Evolutionary conservation across 2,329 filamentous ascomycete species (phyloP).

Genomic region (Monosporascus cannonballus): DNA sequence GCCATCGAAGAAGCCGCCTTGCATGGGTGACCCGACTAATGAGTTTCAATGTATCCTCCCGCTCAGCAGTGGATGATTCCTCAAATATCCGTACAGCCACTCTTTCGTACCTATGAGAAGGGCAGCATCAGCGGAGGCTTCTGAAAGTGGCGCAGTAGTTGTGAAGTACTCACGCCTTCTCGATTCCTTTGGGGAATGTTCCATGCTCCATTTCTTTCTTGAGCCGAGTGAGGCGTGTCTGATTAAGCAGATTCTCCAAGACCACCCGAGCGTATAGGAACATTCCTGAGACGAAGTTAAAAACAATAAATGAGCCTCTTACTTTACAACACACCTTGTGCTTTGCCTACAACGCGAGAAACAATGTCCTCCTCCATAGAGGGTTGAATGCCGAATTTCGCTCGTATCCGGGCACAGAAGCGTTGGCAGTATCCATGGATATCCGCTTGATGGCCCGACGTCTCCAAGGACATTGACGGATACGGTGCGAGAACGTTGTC

Average conservation of each 20-base stretch:
- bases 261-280: constrained; percentile 5
- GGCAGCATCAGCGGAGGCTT: not conserved
- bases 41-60: constrained; percentile 1
- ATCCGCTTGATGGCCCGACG: not conserved
- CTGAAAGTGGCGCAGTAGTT: not conserved
- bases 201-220: constrained; percentile 1
- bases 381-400: not conserved
- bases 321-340: not conserved
- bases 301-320: not conserved
- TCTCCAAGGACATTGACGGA: constrained; percentile 1
- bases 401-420: not conserved
- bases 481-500: constrained; percentile 4
- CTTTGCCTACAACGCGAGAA: not conserved
- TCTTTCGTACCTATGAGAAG: not conserved
- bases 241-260: constrained; percentile 2
- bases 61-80: not conserved
- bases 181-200: constrained; percentile 1
- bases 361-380: not conserved
- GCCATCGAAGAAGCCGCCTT: constrained; percentile 5
- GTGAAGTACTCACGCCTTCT: not conserved
- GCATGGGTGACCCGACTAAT: constrained; percentile 4
- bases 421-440: not conserved
- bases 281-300: constrained; percentile 1
- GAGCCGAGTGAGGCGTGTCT: constrained; percentile 1
- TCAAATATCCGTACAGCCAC: not conserved